Conservation (phyloP, 108 stramenopile species). For the Seminavis robusta region DNA sequence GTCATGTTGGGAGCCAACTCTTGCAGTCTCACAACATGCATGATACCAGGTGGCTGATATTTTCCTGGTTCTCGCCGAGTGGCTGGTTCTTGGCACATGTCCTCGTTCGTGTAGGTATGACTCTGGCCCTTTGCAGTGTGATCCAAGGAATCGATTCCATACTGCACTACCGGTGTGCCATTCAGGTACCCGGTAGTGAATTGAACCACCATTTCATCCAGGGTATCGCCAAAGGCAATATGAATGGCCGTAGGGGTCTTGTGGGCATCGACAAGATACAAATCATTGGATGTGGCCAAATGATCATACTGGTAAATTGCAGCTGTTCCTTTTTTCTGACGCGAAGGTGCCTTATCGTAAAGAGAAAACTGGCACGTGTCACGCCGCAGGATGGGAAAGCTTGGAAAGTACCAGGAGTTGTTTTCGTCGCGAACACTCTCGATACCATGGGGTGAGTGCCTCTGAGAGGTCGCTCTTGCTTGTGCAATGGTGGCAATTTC, state of each 20-base stretch:
- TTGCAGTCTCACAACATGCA: constrained; percentile 46
- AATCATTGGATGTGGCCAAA: constrained; percentile 1
- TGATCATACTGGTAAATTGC: no score
- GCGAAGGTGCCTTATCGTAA: no score
- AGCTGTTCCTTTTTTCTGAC: no score
- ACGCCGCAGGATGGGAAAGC: constrained; percentile 41
- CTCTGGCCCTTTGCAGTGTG: constrained; percentile 22
- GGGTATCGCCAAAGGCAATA: constrained; percentile 30
- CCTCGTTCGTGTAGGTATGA: constrained; percentile 49
- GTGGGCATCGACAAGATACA: constrained; percentile 10
- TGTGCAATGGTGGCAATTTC: constrained; percentile 55
- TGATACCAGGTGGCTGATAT: constrained; percentile 51
- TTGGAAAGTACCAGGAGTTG: constrained; percentile 47
- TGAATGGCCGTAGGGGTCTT: constrained; percentile 56
- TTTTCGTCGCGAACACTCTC: no score
- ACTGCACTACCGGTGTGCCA: constrained; percentile 40
- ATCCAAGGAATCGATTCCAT: constrained; percentile 1
- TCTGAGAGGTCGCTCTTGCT: constrained; percentile 26
- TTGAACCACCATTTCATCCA: constrained; percentile 40
- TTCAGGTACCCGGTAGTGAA: constrained; percentile 42
- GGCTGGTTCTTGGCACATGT: constrained; percentile 74
- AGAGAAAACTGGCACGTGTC: constrained; percentile 45
- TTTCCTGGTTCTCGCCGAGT: constrained; percentile 45
- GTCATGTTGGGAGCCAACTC: constrained; percentile 38
- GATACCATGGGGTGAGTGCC: no score